Evolutionary conservation across 805 yeast species (phyloP), one percentile per base, ranked within the genome.

Genomic region (Yarrowia sp.): DNA sequence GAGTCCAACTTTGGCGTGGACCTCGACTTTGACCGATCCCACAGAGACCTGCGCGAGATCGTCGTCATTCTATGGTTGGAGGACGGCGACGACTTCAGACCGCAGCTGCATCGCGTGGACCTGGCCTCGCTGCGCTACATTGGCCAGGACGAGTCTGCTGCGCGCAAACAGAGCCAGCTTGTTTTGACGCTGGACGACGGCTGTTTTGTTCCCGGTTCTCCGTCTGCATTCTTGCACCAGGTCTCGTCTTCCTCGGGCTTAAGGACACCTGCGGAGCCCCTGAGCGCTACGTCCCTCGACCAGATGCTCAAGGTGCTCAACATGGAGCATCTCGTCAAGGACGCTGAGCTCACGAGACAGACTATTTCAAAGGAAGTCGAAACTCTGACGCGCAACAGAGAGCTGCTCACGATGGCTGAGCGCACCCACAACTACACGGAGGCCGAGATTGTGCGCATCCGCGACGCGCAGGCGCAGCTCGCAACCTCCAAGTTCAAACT

Each of bases 221-320:
- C 55, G 8, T 32, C 55, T 9, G 55, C 55, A 0, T 47, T 47
- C 21, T 12, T 32, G 9, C 55, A 47, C n/a, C 55, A 47, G 38
- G 47, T 27, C 4, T 27, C 47, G 2, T 39, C 47, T 6, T 55
- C 61, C 3, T 55, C 61, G 2, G 61, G 61, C 3, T 5, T 55
- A 27, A 35, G 61, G 14, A 55, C 61, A 5, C 61, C 61, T 1
- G 61, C 61, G 6, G 61, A 55, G 16, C 47, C 47, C 10, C 38
- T 55, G 25, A 38, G 19, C 29, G 46, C 61, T 16, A 39, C 36
- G 22, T 27, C 61, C 6, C 33, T 38, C 13, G 61, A 55, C 7
- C 46, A 39, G 29, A 55, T 55, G 46, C 47, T 55, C 36, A 55
- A 55, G 41, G 47, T 55, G 25, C 47, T 55, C 47, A 55, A 39